Conservation (phyloP, 192 early-diverging fungal genomes). For the Fimicolochytrium jonesii region DNA sequence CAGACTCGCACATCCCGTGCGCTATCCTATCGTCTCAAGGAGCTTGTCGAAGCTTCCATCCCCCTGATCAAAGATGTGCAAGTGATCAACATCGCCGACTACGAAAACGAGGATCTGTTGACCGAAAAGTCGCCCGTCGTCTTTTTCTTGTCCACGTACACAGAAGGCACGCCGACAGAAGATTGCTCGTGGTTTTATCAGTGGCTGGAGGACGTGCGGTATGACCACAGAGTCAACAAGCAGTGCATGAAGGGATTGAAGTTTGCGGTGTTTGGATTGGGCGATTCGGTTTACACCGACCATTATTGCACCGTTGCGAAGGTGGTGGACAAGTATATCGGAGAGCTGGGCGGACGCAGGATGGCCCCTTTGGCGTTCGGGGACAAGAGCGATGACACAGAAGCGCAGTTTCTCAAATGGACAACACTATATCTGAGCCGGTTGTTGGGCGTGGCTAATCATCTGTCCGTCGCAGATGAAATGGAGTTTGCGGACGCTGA, state of each 20-base stretch:
- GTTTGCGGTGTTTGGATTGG: constrained; percentile 68
- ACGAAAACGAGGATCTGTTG: constrained; percentile 60
- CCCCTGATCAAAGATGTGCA: constrained; percentile 27
- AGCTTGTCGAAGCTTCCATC: constrained; percentile 13
- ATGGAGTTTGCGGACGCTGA: constrained; percentile 40
- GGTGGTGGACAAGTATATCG: constrained; percentile 57
- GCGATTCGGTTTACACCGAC: constrained; percentile 64
- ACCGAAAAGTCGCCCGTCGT: constrained; percentile 49
- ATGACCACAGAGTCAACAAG: constrained; percentile 59
- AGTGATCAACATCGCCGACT: constrained; percentile 56
- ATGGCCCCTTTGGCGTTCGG: constrained; percentile 58
- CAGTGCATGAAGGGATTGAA: constrained; percentile 46
- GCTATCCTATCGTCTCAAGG: constrained; percentile 42
- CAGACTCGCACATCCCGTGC: constrained; percentile 54
- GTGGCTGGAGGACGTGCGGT: constrained; percentile 58
- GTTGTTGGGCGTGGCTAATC: constrained; percentile 23
- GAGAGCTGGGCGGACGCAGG: constrained; percentile 55
- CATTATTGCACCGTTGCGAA: constrained; percentile 53
- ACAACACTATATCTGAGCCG: constrained; percentile 12
- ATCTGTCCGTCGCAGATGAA: constrained; percentile 16
- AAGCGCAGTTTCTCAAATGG: constrained; percentile 27
- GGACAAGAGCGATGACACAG: constrained; percentile 51
- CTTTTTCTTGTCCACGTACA: constrained; percentile 64
- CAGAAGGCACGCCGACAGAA: constrained; percentile 63
- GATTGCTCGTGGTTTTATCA: constrained; percentile 56